Conservation (phyloP, 2,329 filamentous ascomycete genomes). For the Beauveria brongniartii region DNA sequence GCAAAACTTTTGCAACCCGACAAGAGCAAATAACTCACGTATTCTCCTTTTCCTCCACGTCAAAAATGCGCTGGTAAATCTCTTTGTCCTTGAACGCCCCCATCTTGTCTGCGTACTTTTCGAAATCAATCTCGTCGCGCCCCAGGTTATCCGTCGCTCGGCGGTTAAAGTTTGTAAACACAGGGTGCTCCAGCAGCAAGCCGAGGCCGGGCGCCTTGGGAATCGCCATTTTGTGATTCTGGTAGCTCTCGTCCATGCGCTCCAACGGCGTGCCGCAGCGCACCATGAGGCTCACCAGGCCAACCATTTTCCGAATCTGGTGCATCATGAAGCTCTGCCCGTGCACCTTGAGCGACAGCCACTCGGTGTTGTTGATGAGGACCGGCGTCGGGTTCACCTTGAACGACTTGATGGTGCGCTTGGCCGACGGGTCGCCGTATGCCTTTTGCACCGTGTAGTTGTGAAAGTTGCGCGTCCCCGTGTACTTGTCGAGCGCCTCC, state of each 20-base stretch:
- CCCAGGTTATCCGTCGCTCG: slow-evolving; percentile 56
- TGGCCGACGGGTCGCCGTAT: slow-evolving; percentile 71
- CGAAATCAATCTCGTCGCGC: slow-evolving; percentile 68
- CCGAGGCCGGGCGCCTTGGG: slow-evolving; percentile 90
- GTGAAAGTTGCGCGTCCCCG: slow-evolving; percentile 87
- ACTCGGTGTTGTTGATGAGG: slow-evolving; percentile 85
- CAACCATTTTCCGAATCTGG: slow-evolving; percentile 98
- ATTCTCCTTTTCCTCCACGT: slow-evolving; percentile 79
- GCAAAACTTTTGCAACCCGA: neutral
- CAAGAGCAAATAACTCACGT: slow-evolving; percentile 50
- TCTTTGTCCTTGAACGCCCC: slow-evolving; percentile 83
- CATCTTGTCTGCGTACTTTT: slow-evolving; percentile 68
- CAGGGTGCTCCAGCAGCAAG: slow-evolving; percentile 78
- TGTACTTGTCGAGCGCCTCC: slow-evolving; percentile 62
- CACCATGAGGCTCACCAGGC: slow-evolving; percentile 77
- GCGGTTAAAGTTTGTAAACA: slow-evolving; percentile 84
- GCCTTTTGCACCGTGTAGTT: slow-evolving; percentile 95
- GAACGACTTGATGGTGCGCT: slow-evolving; percentile 90
- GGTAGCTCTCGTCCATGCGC: slow-evolving; percentile 69
- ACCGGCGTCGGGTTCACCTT: slow-evolving; percentile 67
- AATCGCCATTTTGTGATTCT: slow-evolving; percentile 66
- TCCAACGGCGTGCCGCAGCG: slow-evolving; percentile 70
- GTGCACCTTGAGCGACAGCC: slow-evolving; percentile 92
- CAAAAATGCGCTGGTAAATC: slow-evolving; percentile 88
- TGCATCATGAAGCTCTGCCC: slow-evolving; percentile 99